Evolutionary conservation across 164 flowering plant species (phyloP), one percentile per base, ranked within the genome.

Genomic region (Magnolia sinica): DNA sequence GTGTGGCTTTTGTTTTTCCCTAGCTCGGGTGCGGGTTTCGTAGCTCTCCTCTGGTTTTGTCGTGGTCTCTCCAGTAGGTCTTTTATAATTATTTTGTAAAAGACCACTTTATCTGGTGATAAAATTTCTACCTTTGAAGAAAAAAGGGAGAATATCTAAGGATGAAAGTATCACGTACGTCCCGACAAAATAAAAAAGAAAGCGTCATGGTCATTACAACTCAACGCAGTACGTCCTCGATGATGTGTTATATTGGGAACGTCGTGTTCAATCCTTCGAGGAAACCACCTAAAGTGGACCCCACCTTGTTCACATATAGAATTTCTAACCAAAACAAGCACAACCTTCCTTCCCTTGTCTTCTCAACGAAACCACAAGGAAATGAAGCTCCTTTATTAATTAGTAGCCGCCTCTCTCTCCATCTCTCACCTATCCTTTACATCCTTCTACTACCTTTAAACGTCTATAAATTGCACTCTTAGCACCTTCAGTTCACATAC

Each of bases 381-480:
- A 55, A 16, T 37, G 45, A 37, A 37, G 45, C 45, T 37, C 45
- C 45, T 37, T 37, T 0, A 37, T 37, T 31, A 4, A 31, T 37
- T 37, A 55, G 11, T 55, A 11, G 1, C 13, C 13, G 61, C 18
- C 18, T 55, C 2, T 11, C 61, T 11, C 16, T 55, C 61, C 9
- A 3, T 16, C 61, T 55, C 18, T 55, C 16, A 3, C 18, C 61
- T 55, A 2, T 2, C 3, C 61, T 16, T 55, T 16, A 55, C 61
- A 11, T 3, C 18, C 4, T 55, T 55, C 13, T 55, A 55, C 61
- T 11, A 1, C 4, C 49, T 19, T 23, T 11, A 4, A 45, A 49
- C 24, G 73, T 24, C 73, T 70, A 70, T 70, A 70, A 70, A 70
- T 70, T 45, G 73, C 5, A 18, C 4, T n/a, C 73, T 19, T 8